Evolutionary conservation across 306 rosid species (phyloP), one percentile per base, ranked within the genome.

Genomic region (Senna tora): DNA sequence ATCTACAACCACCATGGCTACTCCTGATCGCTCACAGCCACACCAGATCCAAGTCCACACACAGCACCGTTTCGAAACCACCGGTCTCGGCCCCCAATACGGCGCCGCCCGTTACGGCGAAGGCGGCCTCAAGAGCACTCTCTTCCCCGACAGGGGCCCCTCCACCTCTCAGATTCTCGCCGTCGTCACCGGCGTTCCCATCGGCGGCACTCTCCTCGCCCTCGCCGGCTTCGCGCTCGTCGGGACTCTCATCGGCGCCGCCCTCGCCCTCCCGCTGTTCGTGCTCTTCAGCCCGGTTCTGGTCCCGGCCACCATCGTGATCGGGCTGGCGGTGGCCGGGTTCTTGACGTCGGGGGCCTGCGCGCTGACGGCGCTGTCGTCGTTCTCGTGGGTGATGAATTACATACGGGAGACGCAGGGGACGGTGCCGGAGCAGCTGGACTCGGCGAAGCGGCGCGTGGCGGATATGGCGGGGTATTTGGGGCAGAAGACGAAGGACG

Each of bases 401-500:
- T 83, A 70, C 72, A 1, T 91, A 14, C 41, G 85, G 14, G 58
- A 61, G 72, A 59, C 74, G 0, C 79, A 72, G 0, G 83, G 74
- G 65, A 50, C 77, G 9, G 72, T 76, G 74, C 87, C 91, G 0
- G 87, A 78, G 43, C 83, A 81, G 68, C 72, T 83, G 13, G 92
- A 88, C 65, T 49, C 43, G 2, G 86, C 86, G 0, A 87, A 86
- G 82, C 78, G 80, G 47, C 79, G 89, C 47, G 15, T 82, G 76
- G 91, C 78, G 36, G 92, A 89, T 17, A 45, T 66, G 83, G 92
- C 84, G 0, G 81, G 51, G 5, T 83, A 77, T 16, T 78, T 84
- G 61, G 96, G 96, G 25, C 96, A 87, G 86, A 95, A 94, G 88
- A 85, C 91, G 0, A 89, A 89, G 86, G 97, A 91, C 20, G 79